These are phyloP conservation scores for Naganishia friedmannii DNA, from an alignment of 768 basidiomycete species.

Conservation along the genomic window DNA sequence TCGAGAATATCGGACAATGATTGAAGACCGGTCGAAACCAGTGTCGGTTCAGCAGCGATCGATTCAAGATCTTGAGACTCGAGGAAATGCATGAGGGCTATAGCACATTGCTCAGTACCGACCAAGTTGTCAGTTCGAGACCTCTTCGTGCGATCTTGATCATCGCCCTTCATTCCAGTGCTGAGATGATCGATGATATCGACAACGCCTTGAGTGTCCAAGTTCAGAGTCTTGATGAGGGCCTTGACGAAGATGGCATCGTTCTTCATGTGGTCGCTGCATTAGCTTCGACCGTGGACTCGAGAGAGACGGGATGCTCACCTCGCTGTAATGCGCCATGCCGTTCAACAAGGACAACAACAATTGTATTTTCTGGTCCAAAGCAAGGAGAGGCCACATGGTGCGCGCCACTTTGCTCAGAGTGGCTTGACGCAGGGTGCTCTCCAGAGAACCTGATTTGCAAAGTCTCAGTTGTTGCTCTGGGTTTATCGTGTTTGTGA, in stretches of 20 bases:
- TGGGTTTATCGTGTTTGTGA: too few species aligned
- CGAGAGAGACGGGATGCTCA: neutral
- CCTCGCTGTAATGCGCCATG: constrained; percentile 24
- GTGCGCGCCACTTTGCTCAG: constrained; percentile 3
- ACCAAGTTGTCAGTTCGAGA: constrained; percentile 22
- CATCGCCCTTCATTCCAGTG: neutral
- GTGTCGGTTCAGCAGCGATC: constrained; percentile 67
- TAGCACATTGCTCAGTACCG: constrained; percentile 19
- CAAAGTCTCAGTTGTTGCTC: neutral
- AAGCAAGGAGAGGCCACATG: constrained; percentile 6
- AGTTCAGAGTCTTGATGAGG: constrained; percentile 8
- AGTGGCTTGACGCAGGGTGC: constrained; percentile 2
- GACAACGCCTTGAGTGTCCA: constrained; percentile 23
- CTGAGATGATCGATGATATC: constrained; percentile 23
- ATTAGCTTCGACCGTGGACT: neutral
- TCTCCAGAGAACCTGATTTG: neutral
- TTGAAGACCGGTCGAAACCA: constrained; percentile 70
- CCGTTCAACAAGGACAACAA: constrained; percentile 18
- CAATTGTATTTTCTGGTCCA: constrained; percentile 20
- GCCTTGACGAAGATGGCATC: constrained; percentile 16
- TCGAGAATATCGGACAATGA: constrained; percentile 65
- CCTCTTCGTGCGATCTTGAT: constrained; percentile 16
- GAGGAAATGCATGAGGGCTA: constrained; percentile 50
- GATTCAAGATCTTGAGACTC: constrained; percentile 68
- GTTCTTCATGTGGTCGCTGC: neutral